Percentiles rank a stretch among this genome's conserved stretches.
phyloP scores from a whole-genome alignment of 371 early-diverging fungal species.

The Mucor saturninus region DNA sequence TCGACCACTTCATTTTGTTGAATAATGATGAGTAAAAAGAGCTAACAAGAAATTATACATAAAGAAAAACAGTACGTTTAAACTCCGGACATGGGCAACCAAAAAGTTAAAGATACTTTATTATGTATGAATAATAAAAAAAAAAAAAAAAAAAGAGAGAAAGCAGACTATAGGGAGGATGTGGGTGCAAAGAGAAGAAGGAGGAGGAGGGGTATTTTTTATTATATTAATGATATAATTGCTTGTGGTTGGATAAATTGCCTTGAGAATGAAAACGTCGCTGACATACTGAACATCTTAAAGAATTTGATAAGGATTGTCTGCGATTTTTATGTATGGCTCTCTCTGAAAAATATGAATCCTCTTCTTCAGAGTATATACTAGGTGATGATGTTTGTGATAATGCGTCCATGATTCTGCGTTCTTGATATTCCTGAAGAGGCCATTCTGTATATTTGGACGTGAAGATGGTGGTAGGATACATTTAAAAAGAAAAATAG shows the following conservation, averaged over 20 bases:
- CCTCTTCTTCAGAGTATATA: conserved; percentile 17
- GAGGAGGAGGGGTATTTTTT: conserved; percentile 6
- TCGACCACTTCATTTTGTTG: conserved; percentile 9
- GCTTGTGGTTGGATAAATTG: conserved; percentile 27
- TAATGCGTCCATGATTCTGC: conserved; percentile 20
- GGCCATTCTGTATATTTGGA: conserved; percentile 19
- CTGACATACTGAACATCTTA: conserved; percentile 31
- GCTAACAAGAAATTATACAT: neutral
- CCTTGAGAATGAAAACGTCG: conserved; percentile 34
- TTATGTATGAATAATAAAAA: no score
- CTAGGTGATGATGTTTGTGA: conserved; percentile 15
- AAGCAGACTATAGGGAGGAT: neutral
- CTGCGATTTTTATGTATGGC: conserved; percentile 10
- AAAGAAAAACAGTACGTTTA: neutral
- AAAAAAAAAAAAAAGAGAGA: neutral
- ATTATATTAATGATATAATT: conserved; percentile 22
- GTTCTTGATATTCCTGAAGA: conserved; percentile 26
- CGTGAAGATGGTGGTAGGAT: conserved; percentile 4
- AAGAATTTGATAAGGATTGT: conserved; percentile 19
- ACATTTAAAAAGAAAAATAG: conserved; percentile 2
- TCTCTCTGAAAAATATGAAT: conserved; percentile 19
- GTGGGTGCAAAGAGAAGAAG: neutral
- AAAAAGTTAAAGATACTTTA: no score
- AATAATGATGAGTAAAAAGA: neutral
- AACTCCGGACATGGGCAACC: no score